Evolutionary conservation across 345 rosid genomes (phyloP), one percentile per base, ranked within the genome.

Genomic region (Lepidium africanum): DNA sequence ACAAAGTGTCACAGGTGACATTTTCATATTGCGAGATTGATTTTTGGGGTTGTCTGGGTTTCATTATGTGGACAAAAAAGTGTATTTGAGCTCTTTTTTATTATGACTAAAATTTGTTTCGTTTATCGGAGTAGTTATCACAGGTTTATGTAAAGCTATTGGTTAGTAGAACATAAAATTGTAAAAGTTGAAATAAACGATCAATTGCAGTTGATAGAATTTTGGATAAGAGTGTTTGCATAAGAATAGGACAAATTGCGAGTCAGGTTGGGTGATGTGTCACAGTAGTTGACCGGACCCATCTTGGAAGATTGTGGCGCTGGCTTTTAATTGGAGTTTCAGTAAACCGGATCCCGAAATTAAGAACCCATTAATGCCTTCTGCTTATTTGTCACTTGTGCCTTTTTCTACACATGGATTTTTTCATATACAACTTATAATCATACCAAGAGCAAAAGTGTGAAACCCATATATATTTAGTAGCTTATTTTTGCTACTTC

Each of bases 251-350:
- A 70, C 74, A 41, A 70, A 42, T 51, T 17, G 52, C 19, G 33
- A 51, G 32, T 50, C 40, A 48, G 73, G 74, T 61, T 70, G 19
- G 68, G 75, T 70, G 53, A 70, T 33, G 39, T 8, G 75, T 70
- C 46, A 42, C 54, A 40, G 3, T 61, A 61, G 68, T 70, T 51
- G 62, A 52, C 75, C 45, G 62, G 75, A 42, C 75, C 68, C 61
- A 61, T 17, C 43, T 51, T 52, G 60, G 68, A 60, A 32, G 52
- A 40, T 59, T 30, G 41, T 69, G 72, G 67, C 19, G 12, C 7
- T 63, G 36, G 48, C 57, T 50, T 38, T 1, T 37, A 19, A 36
- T 54, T 30, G 71, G 54, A 54, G 48, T 25, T 16, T 39, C 2
- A 51, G 8, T 10, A 6, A 39, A 27, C 60, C 17, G 65, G 43